Base-by-base conservation (phyloP, 108 stramenopile species). In the Nannochloropsis salina region DNA sequence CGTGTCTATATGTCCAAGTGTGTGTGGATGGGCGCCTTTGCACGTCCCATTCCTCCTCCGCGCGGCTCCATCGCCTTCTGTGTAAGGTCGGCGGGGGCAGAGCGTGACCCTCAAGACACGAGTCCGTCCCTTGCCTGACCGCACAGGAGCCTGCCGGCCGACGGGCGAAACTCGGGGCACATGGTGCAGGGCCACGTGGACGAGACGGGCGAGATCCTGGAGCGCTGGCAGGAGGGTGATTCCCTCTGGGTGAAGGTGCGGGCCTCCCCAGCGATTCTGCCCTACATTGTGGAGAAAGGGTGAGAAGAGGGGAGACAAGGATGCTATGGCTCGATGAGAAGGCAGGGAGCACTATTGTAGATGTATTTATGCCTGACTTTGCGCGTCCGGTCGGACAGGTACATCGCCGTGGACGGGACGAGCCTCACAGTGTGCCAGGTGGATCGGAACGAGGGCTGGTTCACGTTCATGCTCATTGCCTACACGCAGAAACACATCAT, bases 401-500 rank as follows among this genome's bases (percentile, higher is more conserved):
- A 97, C 88, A 94, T 99, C 86, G 97, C 98, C 9, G 93, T 98
- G 81, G 99, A 99, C 90, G 99, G 99, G 15, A 96, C 97, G 1
- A 93, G 93, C 22, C 90, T 99, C 85, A 99, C 99, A 10, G 96
- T 99, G 8, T 94, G 94, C 84, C 94, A 94, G 84, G 95, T 96
- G 12, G 92, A 96, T 45, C 93, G 90, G 22, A 86, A 91, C 43
- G 86, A 92, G 41, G 86, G 92, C 43, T 95, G 94, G 93, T 99
- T 99, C 86, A 95, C 95, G 9, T 95, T 99, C 92, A 99, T 99
- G 99, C 92, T 99, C 85, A 93, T 99, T n/a, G 95, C 96, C 82
- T 97, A 98, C 89, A 99, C 99, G 1, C 99, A 99, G 90, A 83
- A 84, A 80, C 83, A 87, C 41, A 83, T 87, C 6, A 80, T 79